Evolutionary conservation across 2,329 filamentous ascomycete species (phyloP).

Genomic region (Xylariaceae sp.): DNA sequence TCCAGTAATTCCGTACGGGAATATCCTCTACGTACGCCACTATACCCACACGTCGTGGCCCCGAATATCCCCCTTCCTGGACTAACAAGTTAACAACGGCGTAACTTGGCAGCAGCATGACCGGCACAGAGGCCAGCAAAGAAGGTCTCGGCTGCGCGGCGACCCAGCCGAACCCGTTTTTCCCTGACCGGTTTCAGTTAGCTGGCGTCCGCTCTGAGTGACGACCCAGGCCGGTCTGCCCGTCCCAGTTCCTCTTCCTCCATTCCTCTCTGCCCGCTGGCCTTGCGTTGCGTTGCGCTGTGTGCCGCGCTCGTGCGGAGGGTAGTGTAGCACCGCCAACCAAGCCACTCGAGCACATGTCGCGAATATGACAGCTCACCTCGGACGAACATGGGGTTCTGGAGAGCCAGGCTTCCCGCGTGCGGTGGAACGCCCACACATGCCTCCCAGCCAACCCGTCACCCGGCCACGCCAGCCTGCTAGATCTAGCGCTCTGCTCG

Average conservation of each 20-base stretch:
- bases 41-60: too few species aligned
- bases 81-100: too few species aligned
- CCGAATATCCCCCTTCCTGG: too few species aligned
- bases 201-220: constrained; percentile 1
- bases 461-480: too few species aligned
- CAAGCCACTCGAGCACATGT: constrained; percentile 11
- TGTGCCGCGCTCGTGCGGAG: too few species aligned
- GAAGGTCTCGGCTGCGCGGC: constrained; percentile 16
- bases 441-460: too few species aligned
- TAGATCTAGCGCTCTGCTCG: too few species aligned
- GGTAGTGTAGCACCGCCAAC: constrained; percentile 3
- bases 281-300: background rate
- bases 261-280: too few species aligned
- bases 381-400: constrained; percentile 14
- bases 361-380: constrained; percentile 20
- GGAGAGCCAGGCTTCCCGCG: constrained; percentile 14
- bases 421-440: constrained; percentile 14
- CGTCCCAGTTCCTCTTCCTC: background rate
- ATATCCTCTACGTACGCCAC: too few species aligned
- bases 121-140: constrained; percentile 9
- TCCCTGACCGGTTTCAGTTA: constrained; percentile 19
- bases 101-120: too few species aligned
- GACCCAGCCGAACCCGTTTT: constrained; percentile 14
- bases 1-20: constrained; percentile 15
- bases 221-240: background rate